phyloP scores from a whole-genome alignment of 148 eudicot species.

The Vaccinium myrtillus region DNA sequence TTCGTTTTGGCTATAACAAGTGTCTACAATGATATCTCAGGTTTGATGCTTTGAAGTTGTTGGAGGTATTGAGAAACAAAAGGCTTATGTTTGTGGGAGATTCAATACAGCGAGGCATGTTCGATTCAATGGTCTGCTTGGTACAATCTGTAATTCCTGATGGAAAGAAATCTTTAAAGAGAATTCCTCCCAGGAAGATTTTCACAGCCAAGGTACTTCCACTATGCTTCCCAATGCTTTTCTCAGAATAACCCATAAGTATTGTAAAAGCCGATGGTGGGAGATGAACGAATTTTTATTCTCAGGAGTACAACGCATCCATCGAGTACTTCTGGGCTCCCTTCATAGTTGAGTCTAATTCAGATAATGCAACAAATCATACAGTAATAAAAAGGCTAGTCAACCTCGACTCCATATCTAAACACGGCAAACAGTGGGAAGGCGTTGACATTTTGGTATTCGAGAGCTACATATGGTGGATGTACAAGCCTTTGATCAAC shows the following conservation, averaged over 20 bases:
- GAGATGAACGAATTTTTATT: background rate
- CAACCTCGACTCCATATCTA: slow-evolving; percentile 65
- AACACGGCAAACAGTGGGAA: slow-evolving; percentile 75
- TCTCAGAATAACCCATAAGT: background rate
- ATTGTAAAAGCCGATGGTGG: background rate
- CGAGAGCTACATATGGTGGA: slow-evolving; percentile 99
- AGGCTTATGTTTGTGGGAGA: slow-evolving; percentile 92
- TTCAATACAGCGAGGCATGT: slow-evolving; percentile 85
- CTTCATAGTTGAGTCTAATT: slow-evolving; percentile 78
- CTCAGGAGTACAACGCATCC: slow-evolving; percentile 82
- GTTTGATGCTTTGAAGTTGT: slow-evolving; percentile 69
- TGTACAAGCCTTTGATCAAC: slow-evolving; percentile 76
- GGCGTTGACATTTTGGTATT: slow-evolving; percentile 74
- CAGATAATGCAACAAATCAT: slow-evolving; percentile 85
- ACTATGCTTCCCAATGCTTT: background rate
- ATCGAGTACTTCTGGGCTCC: slow-evolving; percentile 99
- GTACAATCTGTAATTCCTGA: slow-evolving; percentile 69
- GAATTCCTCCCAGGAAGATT: slow-evolving; percentile 83
- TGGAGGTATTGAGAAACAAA: slow-evolving; percentile 75
- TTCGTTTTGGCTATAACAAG: background rate
- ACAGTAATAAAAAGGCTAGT: slow-evolving; percentile 63
- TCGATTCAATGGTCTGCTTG: slow-evolving; percentile 89
- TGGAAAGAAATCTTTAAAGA: slow-evolving; percentile 50
- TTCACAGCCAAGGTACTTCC: slow-evolving; percentile 67
- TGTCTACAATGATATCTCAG: slow-evolving; percentile 23